Evolutionary conservation across 768 basidiomycete species (phyloP).

Genomic region (Suillus brevipes): DNA sequence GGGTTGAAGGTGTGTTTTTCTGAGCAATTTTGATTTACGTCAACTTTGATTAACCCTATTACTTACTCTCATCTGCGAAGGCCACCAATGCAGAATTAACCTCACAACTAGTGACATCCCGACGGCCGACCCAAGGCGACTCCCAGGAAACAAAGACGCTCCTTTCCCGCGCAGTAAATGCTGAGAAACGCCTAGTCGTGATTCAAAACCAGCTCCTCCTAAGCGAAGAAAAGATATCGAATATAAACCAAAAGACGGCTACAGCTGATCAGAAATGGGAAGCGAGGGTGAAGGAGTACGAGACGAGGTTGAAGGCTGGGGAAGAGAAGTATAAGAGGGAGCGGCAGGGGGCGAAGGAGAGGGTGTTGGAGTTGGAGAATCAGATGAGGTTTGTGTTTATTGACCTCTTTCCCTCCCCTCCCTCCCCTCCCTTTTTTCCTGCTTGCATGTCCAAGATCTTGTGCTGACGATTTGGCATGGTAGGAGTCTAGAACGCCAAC

Average conservation of each 20-base stretch:
- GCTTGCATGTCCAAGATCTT: conserved; percentile 5
- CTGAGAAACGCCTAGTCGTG: conserved; percentile 85
- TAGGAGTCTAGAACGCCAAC: conserved; percentile 75
- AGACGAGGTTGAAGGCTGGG: conserved; percentile 72
- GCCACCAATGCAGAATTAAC: conserved; percentile 72
- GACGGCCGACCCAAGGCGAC: conserved; percentile 59
- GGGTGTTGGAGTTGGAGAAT: conserved; percentile 68
- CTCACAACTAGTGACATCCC: conserved; percentile 62
- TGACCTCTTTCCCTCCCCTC: background rate
- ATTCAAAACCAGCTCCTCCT: conserved; percentile 81
- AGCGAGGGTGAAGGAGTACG: conserved; percentile 91
- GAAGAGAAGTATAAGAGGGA: conserved; percentile 94
- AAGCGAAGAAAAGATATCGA: conserved; percentile 82
- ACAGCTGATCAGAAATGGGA: conserved; percentile 90
- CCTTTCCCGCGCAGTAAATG: conserved; percentile 72
- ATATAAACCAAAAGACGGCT: conserved; percentile 68
- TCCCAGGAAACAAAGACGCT: conserved; percentile 72
- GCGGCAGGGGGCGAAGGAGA: conserved; percentile 91
- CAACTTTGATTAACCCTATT: background rate
- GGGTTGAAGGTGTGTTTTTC: conserved; percentile 64
- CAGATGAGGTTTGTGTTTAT: conserved; percentile 57
- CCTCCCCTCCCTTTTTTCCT: background rate
- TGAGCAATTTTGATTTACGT: conserved; percentile 1
- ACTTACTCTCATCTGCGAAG: conserved; percentile 37
- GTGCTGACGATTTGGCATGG: conserved; percentile 6